Conservation (phyloP, 169 alveolate species). For the Prorocentrum cordatum region DNA sequence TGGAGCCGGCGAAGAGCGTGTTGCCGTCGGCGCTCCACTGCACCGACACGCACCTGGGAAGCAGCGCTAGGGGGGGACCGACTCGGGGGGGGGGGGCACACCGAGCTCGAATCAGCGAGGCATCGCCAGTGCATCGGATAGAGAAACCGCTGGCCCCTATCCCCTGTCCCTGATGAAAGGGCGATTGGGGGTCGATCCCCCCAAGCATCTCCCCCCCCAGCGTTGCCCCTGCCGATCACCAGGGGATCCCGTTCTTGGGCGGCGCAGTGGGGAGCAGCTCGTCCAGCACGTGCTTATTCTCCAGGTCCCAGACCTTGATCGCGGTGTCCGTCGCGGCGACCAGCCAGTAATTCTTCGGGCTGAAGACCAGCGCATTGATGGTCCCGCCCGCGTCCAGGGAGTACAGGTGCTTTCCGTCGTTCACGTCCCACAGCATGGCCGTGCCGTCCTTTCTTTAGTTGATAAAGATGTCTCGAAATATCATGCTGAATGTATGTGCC, state of each 20-base stretch:
- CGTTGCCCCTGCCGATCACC: too few species aligned
- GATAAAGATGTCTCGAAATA: too few species aligned
- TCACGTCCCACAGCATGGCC: constrained; percentile 92
- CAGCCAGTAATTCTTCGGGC: constrained; percentile 93
- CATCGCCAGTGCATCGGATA: constrained; percentile 83
- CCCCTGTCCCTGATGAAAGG: too few species aligned
- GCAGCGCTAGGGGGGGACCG: too few species aligned
- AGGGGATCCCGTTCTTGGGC: constrained; percentile 87
- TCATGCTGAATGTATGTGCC: too few species aligned
- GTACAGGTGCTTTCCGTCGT: constrained; percentile 91
- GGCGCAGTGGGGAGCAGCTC: constrained; percentile 85
- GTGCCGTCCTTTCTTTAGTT: constrained; percentile 95
- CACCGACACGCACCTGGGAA: constrained; percentile 88
- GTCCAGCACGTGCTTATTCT: constrained; percentile 86
- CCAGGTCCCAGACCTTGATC: constrained; percentile 89
- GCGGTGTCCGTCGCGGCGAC: constrained; percentile 92
- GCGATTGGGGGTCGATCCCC: too few species aligned
- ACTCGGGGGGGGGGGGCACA: too few species aligned
- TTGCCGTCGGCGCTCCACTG: constrained; percentile 89
- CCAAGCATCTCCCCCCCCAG: too few species aligned
- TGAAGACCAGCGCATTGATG: constrained; percentile 90
- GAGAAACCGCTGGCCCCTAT: too few species aligned
- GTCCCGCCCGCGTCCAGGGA: constrained; percentile 88
- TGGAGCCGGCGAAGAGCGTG: constrained; percentile 86
- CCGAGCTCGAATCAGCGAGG: too few species aligned